A percentile compares a stretch with the other conserved stretches of the same genome.
Evolutionary conservation across 2,329 filamentous ascomycete genomes (phyloP).

Genomic region (Pseudocercospora crystallina): DNA sequence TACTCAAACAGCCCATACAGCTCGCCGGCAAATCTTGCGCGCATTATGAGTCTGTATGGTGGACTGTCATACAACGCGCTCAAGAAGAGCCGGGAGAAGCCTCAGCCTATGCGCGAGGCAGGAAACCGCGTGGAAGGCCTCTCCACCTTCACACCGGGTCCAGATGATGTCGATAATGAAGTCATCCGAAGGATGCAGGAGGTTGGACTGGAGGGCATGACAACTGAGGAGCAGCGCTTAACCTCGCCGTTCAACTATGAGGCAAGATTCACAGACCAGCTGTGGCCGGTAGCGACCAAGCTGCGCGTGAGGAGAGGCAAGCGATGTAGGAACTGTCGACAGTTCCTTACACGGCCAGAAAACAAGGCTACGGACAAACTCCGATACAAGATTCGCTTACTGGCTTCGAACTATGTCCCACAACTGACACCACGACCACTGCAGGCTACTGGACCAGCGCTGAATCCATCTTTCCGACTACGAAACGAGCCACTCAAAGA

Average conservation of each 20-base stretch:
- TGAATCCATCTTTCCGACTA: constrained; percentile 27
- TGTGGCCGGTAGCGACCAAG: constrained; percentile 78
- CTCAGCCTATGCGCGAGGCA: constrained; percentile 78
- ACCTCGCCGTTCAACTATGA: constrained; percentile 50
- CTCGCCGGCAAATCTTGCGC: constrained; percentile 77
- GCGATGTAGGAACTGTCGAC: constrained; percentile 85
- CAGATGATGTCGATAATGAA: constrained; percentile 45
- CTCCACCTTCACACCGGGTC: constrained; percentile 49
- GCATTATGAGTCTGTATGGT: constrained; percentile 91
- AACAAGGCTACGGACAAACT: constrained; percentile 77
- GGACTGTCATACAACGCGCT: constrained; percentile 59
- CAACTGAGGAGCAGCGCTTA: constrained; percentile 53
- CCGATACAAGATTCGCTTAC: constrained; percentile 86
- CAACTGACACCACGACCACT: constrained; percentile 69
- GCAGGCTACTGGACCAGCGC: constrained; percentile 34
- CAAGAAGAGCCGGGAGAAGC: constrained; percentile 66
- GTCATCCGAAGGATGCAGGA: constrained; percentile 56
- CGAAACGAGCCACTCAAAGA: constrained; percentile 19
- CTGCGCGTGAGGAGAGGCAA: constrained; percentile 91
- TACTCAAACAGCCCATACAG: constrained; percentile 59
- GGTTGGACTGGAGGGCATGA: constrained; percentile 67
- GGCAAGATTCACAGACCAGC: constrained; percentile 66
- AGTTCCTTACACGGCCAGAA: constrained; percentile 94
- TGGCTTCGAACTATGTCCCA: constrained; percentile 83
- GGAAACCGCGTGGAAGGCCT: constrained; percentile 68